These are phyloP conservation scores for Nannochloropsis salina DNA, from an alignment of 108 stramenopile genomes.

Conservation along the genomic window DNA sequence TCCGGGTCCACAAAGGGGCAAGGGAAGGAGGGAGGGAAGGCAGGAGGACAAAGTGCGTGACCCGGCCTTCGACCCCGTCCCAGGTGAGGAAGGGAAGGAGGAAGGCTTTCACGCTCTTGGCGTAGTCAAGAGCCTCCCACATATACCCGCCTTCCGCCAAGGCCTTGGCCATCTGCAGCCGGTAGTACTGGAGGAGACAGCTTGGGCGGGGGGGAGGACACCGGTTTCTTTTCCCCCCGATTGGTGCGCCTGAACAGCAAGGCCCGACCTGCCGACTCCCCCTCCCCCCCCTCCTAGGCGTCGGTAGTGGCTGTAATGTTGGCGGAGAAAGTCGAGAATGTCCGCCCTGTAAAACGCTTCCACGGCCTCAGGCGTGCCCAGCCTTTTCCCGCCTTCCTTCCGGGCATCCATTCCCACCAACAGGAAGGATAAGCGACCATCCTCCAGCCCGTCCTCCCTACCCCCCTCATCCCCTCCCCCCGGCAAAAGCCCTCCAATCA, in stretches of 20 bases:
- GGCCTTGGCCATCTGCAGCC: constrained; percentile 1
- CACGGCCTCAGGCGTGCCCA: background rate
- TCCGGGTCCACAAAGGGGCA: too few species aligned
- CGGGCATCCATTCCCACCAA: background rate
- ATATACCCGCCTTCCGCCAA: background rate
- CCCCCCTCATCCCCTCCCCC: background rate
- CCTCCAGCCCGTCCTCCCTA: background rate
- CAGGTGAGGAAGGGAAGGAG: background rate
- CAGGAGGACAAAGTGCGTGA: background rate
- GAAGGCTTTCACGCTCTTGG: background rate
- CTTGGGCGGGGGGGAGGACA: background rate
- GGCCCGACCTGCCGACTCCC: too few species aligned
- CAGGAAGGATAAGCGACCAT: background rate
- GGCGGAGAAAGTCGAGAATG: background rate
- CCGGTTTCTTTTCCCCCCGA: too few species aligned
- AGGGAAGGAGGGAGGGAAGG: background rate
- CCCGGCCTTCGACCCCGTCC: background rate
- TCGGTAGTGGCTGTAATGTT: background rate
- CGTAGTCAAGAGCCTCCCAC: background rate
- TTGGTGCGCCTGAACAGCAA: too few species aligned
- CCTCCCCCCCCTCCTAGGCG: too few species aligned
- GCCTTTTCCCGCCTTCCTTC: background rate
- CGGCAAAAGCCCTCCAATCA: background rate
- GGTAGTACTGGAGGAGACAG: background rate
- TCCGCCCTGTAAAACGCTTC: background rate